Conservation (phyloP, 805 yeast species). For the Saccharomyces jurei region DNA sequence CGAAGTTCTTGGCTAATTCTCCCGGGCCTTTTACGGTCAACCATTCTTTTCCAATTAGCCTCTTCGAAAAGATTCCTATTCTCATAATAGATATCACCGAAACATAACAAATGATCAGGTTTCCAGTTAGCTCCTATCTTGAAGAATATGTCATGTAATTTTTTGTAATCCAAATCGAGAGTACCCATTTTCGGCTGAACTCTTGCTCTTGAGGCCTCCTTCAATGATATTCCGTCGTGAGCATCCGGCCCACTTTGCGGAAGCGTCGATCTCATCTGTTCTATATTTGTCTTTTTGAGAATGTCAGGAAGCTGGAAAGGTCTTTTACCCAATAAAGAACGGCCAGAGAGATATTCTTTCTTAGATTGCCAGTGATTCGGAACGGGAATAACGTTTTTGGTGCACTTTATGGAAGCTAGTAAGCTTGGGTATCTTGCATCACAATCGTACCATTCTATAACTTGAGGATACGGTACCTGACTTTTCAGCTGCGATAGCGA, state of each 20-base stretch:
- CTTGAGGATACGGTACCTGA: conserved; percentile 51
- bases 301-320: conserved; percentile 74
- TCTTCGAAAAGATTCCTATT: conserved; percentile 54
- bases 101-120: conserved; percentile 51
- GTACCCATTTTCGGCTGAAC: conserved; percentile 87
- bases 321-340: conserved; percentile 55
- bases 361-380: conserved; percentile 82
- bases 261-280: conserved; percentile 66
- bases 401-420: conserved; percentile 53
- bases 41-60: conserved; percentile 26
- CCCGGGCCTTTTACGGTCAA: conserved; percentile 55
- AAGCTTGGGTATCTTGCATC: conserved; percentile 75
- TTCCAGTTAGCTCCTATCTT: conserved; percentile 55
- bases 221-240: conserved; percentile 43
- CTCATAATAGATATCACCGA: conserved; percentile 76
- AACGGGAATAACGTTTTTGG: conserved; percentile 61
- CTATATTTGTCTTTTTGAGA: conserved; percentile 75
- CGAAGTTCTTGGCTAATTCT: conserved; percentile 51
- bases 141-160: conserved; percentile 79
- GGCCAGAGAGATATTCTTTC: conserved; percentile 61
- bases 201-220: conserved; percentile 69
- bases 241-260: conserved; percentile 7
- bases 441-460: conserved; percentile 80
- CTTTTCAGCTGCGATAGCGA: conserved; percentile 64
- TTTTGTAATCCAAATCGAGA: conserved; percentile 77